These are phyloP conservation scores for Aspergillus udagawae DNA, from an alignment of 2,329 filamentous ascomycete genomes.

Conservation along the genomic window DNA sequence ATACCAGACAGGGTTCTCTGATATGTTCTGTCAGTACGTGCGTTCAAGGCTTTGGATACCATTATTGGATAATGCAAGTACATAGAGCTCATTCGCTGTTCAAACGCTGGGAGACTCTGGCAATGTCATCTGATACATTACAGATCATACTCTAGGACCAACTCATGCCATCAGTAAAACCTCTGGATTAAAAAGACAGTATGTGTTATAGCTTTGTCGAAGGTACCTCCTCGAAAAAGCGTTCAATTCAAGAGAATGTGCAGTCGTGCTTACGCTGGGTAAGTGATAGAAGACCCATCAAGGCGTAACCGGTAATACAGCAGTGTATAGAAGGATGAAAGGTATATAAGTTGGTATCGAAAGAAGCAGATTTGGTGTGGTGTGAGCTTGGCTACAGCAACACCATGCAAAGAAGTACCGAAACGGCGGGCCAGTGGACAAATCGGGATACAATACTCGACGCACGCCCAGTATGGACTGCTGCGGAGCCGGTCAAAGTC, in stretches of 20 bases:
- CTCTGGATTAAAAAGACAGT: not conserved
- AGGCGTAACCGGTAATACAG: not conserved
- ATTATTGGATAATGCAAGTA: conserved; percentile 4
- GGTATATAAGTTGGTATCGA: not conserved
- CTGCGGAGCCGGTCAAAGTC: conserved; percentile 7
- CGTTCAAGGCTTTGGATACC: not conserved
- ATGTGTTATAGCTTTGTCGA: not conserved
- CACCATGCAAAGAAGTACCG: conserved; percentile 10
- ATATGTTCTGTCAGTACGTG: not conserved
- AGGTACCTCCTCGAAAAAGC: not conserved
- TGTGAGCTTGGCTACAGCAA: conserved; percentile 6
- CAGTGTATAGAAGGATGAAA: not conserved
- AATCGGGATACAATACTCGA: conserved; percentile 5
- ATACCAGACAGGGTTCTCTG: conserved; percentile 31
- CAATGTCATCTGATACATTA: not conserved
- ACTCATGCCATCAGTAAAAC: not conserved
- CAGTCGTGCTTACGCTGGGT: not conserved
- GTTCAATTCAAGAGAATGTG: not conserved
- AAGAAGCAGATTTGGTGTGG: not conserved
- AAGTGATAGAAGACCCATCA: not conserved
- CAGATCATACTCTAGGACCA: not conserved
- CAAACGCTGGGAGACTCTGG: not conserved
- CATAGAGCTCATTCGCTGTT: not conserved
- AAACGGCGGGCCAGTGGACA: conserved; percentile 13
- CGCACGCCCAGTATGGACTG: conserved; percentile 6